A percentile compares a stretch with the other conserved stretches of the same genome.
Conservation (phyloP, 2,329 filamentous ascomycete species). For the Fusarium illudens region DNA sequence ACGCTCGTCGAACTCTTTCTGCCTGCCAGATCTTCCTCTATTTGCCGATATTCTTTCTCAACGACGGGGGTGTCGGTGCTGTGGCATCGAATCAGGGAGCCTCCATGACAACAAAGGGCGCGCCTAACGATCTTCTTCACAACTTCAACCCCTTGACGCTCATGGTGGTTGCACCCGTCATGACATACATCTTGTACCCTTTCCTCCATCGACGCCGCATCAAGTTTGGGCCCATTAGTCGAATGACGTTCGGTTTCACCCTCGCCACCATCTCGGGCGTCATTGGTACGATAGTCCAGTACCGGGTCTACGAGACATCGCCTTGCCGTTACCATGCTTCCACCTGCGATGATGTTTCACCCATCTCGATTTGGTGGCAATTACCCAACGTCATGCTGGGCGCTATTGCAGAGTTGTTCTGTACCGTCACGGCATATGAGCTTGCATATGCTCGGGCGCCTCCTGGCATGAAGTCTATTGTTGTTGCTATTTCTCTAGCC, state of each 20-base stretch:
- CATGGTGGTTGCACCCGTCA: constrained; percentile 54
- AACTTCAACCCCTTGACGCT: constrained; percentile 68
- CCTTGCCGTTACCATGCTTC: constrained; percentile 53
- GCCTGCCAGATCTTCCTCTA: neutral
- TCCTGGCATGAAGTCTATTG: constrained; percentile 60
- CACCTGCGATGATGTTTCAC: constrained; percentile 34
- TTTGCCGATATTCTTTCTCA: neutral
- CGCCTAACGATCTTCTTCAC: constrained; percentile 68
- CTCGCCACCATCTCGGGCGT: constrained; percentile 57
- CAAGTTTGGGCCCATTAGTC: constrained; percentile 65
- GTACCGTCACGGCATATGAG: constrained; percentile 37
- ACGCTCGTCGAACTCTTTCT: neutral
- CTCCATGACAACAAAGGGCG: constrained; percentile 54
- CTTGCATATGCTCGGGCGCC: constrained; percentile 61
- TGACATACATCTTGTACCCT: constrained; percentile 60
- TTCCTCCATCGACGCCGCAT: constrained; percentile 60
- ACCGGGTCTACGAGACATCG: constrained; percentile 64
- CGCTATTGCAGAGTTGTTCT: constrained; percentile 43
- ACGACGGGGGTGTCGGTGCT: neutral
- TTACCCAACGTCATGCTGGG: constrained; percentile 40
- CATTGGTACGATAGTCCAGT: constrained; percentile 61
- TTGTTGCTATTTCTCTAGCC: constrained; percentile 59
- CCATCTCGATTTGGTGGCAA: constrained; percentile 30
- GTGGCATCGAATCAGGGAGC: constrained; percentile 49
- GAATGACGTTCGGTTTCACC: constrained; percentile 67